A percentile compares a stretch with the other conserved stretches of the same genome.
phyloP scores from a whole-genome alignment of 352 stramenopile species.

The Phytophthora fragariae region DNA sequence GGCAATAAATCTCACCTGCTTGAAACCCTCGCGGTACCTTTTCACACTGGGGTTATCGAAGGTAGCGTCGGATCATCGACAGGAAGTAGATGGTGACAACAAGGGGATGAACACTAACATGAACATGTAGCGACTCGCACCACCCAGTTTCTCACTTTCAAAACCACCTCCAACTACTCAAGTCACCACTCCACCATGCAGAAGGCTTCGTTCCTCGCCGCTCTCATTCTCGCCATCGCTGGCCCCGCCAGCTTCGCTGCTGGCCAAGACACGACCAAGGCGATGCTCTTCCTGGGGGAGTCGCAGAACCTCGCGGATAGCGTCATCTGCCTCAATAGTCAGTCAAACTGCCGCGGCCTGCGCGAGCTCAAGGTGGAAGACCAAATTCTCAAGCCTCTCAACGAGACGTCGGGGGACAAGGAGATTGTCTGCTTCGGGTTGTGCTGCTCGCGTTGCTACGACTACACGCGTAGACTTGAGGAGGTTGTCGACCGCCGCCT shows the following conservation, averaged over 20 bases:
- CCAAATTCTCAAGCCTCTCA: constrained; percentile 1
- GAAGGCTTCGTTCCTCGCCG: not conserved
- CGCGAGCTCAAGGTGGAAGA: not conserved
- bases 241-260: not conserved
- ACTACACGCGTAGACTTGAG: not conserved
- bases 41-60: too few species aligned
- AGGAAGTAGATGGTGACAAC: too few species aligned
- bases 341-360: not conserved
- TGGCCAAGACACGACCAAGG: not conserved
- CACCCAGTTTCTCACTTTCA: not conserved
- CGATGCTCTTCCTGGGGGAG: not conserved
- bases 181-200: not conserved
- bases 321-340: not conserved
- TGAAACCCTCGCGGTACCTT: too few species aligned
- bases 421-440: not conserved
- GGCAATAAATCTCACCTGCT: too few species aligned
- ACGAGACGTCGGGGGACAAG: constrained; percentile 1
- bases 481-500: constrained; percentile 4
- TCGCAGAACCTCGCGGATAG: not conserved
- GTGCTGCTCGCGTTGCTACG: not conserved
- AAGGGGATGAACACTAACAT: too few species aligned
- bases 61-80: too few species aligned
- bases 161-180: not conserved
- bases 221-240: not conserved
- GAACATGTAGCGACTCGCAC: too few species aligned